These are phyloP conservation scores for Sequoiadendron giganteum DNA, from an alignment of 75 land plant species.

Conservation along the genomic window DNA sequence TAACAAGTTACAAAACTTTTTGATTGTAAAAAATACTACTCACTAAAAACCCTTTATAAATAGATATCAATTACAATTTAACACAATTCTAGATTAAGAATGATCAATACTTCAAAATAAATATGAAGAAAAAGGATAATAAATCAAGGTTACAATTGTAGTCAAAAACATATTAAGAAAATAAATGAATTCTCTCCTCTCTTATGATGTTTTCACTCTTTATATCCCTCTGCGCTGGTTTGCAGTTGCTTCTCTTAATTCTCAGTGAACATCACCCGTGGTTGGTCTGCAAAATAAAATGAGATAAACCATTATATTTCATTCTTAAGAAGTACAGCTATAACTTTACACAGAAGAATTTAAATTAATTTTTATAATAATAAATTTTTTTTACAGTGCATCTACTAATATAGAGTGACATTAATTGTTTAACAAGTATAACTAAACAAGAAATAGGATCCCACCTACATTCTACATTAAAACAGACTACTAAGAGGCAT, in stretches of 20 bases:
- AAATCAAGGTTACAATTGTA: background rate
- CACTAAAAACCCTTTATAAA: too few relatives aligned
- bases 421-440: background rate
- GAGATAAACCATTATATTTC: background rate
- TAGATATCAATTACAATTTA: background rate
- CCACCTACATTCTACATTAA: background rate
- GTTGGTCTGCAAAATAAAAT: constrained; percentile 17
- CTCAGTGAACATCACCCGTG: constrained; percentile 7
- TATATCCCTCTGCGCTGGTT: background rate
- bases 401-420: background rate
- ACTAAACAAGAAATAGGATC: background rate
- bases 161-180: background rate
- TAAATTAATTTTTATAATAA: too few relatives aligned
- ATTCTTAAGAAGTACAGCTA: background rate
- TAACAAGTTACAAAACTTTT: too few relatives aligned
- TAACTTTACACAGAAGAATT: background rate
- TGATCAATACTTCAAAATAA: background rate
- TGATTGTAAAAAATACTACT: too few relatives aligned
- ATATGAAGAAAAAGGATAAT: background rate
- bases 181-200: background rate
- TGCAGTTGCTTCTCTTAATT: background rate
- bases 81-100: too few relatives aligned
- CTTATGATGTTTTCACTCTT: background rate
- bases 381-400: background rate
- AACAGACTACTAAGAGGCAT: background rate